Conservation (phyloP, 192 early-diverging fungal species). For the Pecoramyces ruminantium region DNA sequence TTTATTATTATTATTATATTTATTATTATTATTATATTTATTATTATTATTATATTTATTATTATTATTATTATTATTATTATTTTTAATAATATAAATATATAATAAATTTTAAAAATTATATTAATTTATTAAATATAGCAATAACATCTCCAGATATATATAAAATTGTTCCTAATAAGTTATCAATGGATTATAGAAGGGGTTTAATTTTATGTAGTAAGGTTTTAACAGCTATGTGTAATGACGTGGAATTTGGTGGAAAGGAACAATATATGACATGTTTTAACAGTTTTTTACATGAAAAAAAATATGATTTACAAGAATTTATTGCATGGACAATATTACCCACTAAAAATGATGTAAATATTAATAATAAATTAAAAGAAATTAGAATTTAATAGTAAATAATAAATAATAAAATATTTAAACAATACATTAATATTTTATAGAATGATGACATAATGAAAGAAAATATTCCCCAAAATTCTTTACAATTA, state of each 20-base stretch:
- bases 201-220: conserved; percentile 33
- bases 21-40: too few relatives aligned
- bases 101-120: too few relatives aligned
- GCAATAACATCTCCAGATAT: background rate
- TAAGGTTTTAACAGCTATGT: conserved; percentile 36
- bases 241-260: conserved; percentile 44
- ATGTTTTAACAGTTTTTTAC: conserved; percentile 26
- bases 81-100: too few relatives aligned
- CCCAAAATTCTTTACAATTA: background rate
- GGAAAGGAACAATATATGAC: conserved; percentile 32
- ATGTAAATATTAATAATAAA: background rate
- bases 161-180: background rate
- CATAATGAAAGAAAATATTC: background rate
- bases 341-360: background rate
- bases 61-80: too few relatives aligned
- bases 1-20: too few relatives aligned
- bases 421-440: too few relatives aligned
- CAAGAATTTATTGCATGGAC: background rate
- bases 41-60: too few relatives aligned
- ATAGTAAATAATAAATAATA: too few relatives aligned
- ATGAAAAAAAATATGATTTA: conserved; percentile 5
- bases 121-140: too few relatives aligned
- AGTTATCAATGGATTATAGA: background rate
- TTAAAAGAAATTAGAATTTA: too few relatives aligned
- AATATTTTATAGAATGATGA: background rate